Conservation (phyloP, 2,329 filamentous ascomycete species). For the Ophiostoma novo-ulmi region DNA sequence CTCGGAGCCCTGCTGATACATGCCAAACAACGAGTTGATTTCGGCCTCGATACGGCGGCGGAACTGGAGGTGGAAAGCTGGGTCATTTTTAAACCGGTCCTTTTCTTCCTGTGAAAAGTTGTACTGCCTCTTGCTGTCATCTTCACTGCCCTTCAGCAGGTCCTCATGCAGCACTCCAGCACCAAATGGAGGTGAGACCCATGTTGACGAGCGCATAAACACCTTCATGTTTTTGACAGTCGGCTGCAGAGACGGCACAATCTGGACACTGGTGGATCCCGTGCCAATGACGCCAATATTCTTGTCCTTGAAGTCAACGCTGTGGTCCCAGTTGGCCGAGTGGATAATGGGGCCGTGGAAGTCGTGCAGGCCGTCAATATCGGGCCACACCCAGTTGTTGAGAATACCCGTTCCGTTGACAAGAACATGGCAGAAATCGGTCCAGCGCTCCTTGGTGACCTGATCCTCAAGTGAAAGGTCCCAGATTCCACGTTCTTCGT, state of each 20-base stretch:
- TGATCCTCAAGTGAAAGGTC: constrained; percentile 33
- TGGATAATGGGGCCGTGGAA: constrained; percentile 33
- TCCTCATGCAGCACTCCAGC: constrained; percentile 31
- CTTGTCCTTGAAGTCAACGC: constrained; percentile 29
- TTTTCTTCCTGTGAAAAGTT: constrained; percentile 28
- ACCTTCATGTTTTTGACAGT: constrained; percentile 22
- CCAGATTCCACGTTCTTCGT: constrained; percentile 41
- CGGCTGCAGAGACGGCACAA: constrained; percentile 30
- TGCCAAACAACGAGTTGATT: constrained; percentile 27
- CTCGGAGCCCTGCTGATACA: constrained; percentile 36
- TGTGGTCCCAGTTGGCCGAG: constrained; percentile 32
- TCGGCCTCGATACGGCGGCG: constrained; percentile 24
- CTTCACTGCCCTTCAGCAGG: constrained; percentile 31
- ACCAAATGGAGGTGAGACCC: constrained; percentile 25
- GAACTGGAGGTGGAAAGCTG: constrained; percentile 24
- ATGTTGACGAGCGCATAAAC: constrained; percentile 26
- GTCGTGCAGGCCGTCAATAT: constrained; percentile 34
- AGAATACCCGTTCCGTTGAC: constrained; percentile 29
- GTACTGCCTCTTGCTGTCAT: constrained; percentile 37
- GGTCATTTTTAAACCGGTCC: constrained; percentile 22
- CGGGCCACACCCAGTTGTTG: constrained; percentile 31
- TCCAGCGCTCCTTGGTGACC: constrained; percentile 26
- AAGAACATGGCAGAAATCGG: constrained; percentile 27
- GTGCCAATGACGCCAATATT: constrained; percentile 33
- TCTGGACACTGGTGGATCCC: constrained; percentile 33